A percentile compares a stretch with the other conserved stretches of the same genome.
These are phyloP conservation scores for Blastomyces emzantsi DNA, from an alignment of 2,329 filamentous ascomycete genomes.

Conservation along the genomic window DNA sequence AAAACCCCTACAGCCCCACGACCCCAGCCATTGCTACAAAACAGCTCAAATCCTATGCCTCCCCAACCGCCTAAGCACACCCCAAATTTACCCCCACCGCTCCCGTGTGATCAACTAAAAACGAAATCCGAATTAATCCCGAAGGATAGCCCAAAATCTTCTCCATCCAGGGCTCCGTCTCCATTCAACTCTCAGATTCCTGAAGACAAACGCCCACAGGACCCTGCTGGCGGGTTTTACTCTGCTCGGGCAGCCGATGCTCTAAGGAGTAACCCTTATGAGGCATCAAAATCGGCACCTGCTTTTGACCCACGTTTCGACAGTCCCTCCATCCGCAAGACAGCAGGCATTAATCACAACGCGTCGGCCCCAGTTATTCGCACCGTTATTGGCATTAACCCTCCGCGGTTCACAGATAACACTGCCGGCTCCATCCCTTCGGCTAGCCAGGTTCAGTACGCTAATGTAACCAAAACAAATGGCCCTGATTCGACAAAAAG, in stretches of 20 bases:
- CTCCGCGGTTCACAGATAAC: constrained; percentile 12
- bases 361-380: constrained; percentile 63
- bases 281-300: constrained; percentile 37
- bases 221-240: constrained; percentile 54
- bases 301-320: constrained; percentile 66
- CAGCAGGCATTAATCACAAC: constrained; percentile 73
- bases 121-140: constrained; percentile 8
- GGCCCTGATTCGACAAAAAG: constrained; percentile 15
- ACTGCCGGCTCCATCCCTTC: constrained; percentile 12
- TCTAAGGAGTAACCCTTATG: constrained; percentile 44
- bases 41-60: constrained; percentile 14
- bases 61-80: constrained; percentile 20
- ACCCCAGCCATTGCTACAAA: constrained; percentile 16
- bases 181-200: constrained; percentile 23
- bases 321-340: constrained; percentile 80
- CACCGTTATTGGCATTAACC: constrained; percentile 13
- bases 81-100: constrained; percentile 15
- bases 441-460: background rate
- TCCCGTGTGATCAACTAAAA: constrained; percentile 20
- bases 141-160: constrained; percentile 12
- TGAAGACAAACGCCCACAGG: constrained; percentile 15
- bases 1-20: constrained; percentile 9
- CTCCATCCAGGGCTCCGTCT: constrained; percentile 18
- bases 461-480: constrained; percentile 18
- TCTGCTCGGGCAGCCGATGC: constrained; percentile 58